These are phyloP conservation scores for Arthrobotrys pseudoclavata DNA, from an alignment of 2,329 filamentous ascomycete species.

Conservation along the genomic window DNA sequence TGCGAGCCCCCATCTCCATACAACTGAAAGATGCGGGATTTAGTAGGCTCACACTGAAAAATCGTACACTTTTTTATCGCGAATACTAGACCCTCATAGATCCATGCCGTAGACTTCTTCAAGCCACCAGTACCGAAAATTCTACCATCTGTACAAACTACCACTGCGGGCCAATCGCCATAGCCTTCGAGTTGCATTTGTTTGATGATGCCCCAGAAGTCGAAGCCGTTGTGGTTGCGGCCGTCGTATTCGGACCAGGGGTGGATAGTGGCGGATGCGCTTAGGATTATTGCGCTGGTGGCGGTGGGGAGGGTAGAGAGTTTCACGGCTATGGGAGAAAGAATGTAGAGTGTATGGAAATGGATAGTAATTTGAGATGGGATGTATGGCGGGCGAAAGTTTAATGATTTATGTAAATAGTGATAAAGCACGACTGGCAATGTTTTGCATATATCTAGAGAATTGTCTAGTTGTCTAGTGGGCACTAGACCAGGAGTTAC, in stretches of 20 bases:
- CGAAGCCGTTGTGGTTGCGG: too few species aligned
- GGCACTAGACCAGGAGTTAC: too few species aligned
- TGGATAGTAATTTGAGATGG: too few species aligned
- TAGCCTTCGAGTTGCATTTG: background rate
- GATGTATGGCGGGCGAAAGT: too few species aligned
- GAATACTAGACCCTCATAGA: too few species aligned
- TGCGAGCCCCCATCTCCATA: background rate
- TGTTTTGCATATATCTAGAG: too few species aligned
- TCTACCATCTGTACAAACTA: background rate
- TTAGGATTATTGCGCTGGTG: background rate
- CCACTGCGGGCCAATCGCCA: background rate
- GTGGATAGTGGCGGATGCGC: background rate
- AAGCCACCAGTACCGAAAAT: too few species aligned
- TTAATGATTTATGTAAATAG: too few species aligned
- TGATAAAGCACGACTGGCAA: too few species aligned
- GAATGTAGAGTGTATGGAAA: too few species aligned
- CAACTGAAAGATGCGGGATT: background rate
- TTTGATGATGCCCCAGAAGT: background rate
- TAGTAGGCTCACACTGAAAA: background rate
- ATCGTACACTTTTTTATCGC: background rate
- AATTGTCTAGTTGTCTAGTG: too few species aligned
- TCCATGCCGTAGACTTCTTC: too few species aligned
- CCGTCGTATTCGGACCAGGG: background rate
- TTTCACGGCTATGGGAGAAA: background rate
- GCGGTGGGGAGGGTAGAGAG: background rate